phyloP scores from a whole-genome alignment of 257 asterid species.

The Solanum paucissectum region DNA sequence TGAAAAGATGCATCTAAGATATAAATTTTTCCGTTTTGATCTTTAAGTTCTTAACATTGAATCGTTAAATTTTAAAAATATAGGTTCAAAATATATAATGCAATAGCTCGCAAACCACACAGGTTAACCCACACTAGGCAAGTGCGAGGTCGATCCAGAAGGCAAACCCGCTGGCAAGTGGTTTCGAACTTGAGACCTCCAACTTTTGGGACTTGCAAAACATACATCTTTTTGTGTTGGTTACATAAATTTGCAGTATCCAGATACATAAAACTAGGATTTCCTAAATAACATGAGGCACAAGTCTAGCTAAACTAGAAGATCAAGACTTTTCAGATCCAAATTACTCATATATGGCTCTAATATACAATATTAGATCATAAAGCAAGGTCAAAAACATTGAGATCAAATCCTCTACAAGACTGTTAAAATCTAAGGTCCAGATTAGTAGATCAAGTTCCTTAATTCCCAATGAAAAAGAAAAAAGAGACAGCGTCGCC shows the following conservation, averaged over 20 bases:
- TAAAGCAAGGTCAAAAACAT: not conserved
- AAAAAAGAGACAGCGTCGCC: not conserved
- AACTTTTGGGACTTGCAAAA: not conserved
- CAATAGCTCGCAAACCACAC: too few relatives aligned
- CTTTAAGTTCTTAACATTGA: too few relatives aligned
- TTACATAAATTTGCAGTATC: not conserved
- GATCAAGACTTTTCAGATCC: not conserved
- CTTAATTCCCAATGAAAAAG: not conserved
- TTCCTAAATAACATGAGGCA: not conserved
- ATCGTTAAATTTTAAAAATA: too few relatives aligned
- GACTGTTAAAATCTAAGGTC: not conserved
- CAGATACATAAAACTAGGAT: not conserved
- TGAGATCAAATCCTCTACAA: not conserved
- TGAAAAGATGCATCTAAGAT: too few relatives aligned
- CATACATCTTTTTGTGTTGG: not conserved
- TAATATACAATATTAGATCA: not conserved
- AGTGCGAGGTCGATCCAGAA: too few relatives aligned
- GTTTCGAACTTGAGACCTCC: too few relatives aligned
- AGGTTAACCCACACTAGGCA: too few relatives aligned
- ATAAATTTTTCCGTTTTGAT: too few relatives aligned
- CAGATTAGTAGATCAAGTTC: not conserved
- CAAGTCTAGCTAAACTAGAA: not conserved
- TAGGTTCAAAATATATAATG: too few relatives aligned
- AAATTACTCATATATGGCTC: not conserved
- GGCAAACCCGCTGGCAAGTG: too few relatives aligned